A percentile compares a stretch with the other conserved stretches of the same genome.
These are phyloP conservation scores for Chaetothyriales sp. DNA, from an alignment of 2,329 filamentous ascomycete genomes.

Conservation along the genomic window DNA sequence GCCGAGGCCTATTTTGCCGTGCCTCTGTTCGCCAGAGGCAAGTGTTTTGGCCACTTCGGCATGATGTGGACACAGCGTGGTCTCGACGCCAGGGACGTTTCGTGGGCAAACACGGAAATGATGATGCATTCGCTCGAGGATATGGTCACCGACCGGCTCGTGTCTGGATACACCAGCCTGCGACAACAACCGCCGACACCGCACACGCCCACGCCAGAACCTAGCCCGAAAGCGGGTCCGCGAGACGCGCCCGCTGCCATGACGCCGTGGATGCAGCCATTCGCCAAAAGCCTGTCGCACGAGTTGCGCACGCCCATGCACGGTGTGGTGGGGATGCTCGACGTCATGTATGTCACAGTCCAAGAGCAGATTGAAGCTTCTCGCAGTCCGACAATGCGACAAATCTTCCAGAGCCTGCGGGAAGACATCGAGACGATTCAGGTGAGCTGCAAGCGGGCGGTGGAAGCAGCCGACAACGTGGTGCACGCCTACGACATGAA, in stretches of 20 bases:
- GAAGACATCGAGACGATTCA: constrained; percentile 59
- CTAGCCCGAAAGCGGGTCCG: constrained; percentile 33
- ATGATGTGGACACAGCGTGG: constrained; percentile 56
- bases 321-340: constrained; percentile 61
- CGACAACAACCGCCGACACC: constrained; percentile 22
- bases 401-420: constrained; percentile 49
- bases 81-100: constrained; percentile 40
- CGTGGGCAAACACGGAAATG: constrained; percentile 56
- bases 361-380: constrained; percentile 49
- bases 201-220: constrained; percentile 15
- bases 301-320: constrained; percentile 63
- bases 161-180: constrained; percentile 39
- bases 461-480: constrained; percentile 62
- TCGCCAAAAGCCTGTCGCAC: constrained; percentile 58
- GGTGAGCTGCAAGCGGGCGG: constrained; percentile 57
- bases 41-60: constrained; percentile 58
- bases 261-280: constrained; percentile 54
- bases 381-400: constrained; percentile 36
- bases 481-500: constrained; percentile 64
- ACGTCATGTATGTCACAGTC: constrained; percentile 62
- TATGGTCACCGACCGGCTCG: constrained; percentile 45
- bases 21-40: constrained; percentile 50
- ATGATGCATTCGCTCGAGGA: constrained; percentile 57
- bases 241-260: constrained; percentile 43
- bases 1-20: constrained; percentile 55